Evolutionary conservation across 345 rosid species (phyloP).

Genomic region (Eutrema heterophyllum): DNA sequence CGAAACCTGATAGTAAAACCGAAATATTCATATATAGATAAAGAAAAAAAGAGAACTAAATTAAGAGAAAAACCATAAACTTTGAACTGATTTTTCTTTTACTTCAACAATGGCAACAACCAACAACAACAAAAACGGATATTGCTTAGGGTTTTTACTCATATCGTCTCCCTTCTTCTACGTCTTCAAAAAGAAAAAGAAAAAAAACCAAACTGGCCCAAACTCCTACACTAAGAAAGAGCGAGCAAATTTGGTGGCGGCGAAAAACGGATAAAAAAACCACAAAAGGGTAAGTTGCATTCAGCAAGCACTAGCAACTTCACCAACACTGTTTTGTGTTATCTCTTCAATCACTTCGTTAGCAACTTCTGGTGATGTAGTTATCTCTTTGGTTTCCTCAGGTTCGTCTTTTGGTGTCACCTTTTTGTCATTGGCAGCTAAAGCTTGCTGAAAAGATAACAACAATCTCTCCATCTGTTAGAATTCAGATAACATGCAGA

Average conservation of each 20-base stretch:
- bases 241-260: background rate
- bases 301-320: background rate
- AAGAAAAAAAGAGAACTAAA: no score
- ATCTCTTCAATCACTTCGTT: background rate
- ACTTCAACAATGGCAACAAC: background rate
- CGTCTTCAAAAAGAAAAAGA: background rate
- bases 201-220: background rate
- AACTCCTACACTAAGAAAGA: background rate
- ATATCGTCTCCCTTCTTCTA: background rate
- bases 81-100: background rate
- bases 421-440: slow-evolving; percentile 1
- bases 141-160: background rate
- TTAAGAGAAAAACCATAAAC: background rate
- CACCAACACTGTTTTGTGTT: background rate
- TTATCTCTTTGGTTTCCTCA: background rate
- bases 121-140: background rate
- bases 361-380: background rate
- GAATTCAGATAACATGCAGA: background rate
- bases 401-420: background rate
- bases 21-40: no score
- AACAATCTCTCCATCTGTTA: background rate
- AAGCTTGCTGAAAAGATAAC: slow-evolving; percentile 3
- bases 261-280: background rate
- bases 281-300: background rate
- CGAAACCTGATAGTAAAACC: no score